These are phyloP conservation scores for Aspergillus felis DNA, from an alignment of 2,329 filamentous ascomycete genomes.

Conservation along the genomic window DNA sequence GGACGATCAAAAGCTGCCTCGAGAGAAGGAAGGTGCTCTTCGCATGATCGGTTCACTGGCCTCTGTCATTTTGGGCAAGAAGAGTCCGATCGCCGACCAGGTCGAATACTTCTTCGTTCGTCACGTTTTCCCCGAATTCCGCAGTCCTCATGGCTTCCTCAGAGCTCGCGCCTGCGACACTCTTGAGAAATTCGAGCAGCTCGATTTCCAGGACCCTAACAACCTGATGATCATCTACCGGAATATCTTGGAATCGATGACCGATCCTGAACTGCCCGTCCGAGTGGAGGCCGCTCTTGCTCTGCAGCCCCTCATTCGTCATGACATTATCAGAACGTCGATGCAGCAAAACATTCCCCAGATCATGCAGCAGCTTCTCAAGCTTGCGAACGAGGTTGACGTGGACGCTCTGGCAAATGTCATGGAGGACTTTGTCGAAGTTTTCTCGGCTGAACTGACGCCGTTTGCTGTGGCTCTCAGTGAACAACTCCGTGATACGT, in stretches of 20 bases:
- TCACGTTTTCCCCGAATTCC: slow-evolving; percentile 97
- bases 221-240: slow-evolving; percentile 95
- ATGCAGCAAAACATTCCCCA: slow-evolving; percentile 98
- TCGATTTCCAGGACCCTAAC: slow-evolving; percentile 94
- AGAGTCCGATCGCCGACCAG: slow-evolving; percentile 95
- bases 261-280: slow-evolving; percentile 87
- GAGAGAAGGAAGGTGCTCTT: slow-evolving; percentile 93
- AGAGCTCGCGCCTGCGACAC: slow-evolving; percentile 94
- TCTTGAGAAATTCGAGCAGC: slow-evolving; percentile 94
- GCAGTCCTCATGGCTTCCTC: slow-evolving; percentile 85
- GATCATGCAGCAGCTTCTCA: slow-evolving; percentile 98
- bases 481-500: slow-evolving; percentile 93
- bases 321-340: slow-evolving; percentile 86
- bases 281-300: slow-evolving; percentile 91
- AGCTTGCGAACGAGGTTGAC: slow-evolving; percentile 95
- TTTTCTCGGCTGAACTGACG: slow-evolving; percentile 94
- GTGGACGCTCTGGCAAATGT: slow-evolving; percentile 96
- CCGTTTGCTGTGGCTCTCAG: slow-evolving; percentile 95
- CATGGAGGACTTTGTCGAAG: slow-evolving; percentile 99
- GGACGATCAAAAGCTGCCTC: slow-evolving; percentile 85
- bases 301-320: slow-evolving; percentile 89
- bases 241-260: slow-evolving; percentile 95
- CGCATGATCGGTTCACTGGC: slow-evolving; percentile 96
- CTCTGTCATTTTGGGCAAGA: slow-evolving; percentile 92
- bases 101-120: slow-evolving; percentile 98